These are phyloP conservation scores for Mortierella sp. DNA, from an alignment of 371 early-diverging fungal genomes.

Conservation along the genomic window DNA sequence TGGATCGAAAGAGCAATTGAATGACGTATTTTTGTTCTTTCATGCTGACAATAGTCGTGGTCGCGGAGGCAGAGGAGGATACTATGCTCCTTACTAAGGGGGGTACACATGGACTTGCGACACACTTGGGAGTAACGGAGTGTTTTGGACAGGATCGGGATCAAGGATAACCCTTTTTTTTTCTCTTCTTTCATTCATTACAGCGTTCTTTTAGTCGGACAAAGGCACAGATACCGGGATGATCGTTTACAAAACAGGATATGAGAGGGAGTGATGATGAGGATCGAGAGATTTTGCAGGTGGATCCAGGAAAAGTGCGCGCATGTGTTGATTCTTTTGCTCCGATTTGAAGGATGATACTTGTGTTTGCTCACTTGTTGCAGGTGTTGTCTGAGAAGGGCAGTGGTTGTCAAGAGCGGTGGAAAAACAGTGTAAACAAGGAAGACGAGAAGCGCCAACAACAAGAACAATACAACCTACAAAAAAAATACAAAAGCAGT, in stretches of 20 bases:
- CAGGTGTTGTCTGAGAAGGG: slow-evolving; percentile 3
- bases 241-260: background rate
- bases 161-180: background rate
- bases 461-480: slow-evolving; percentile 5
- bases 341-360: background rate
- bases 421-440: slow-evolving; percentile 1
- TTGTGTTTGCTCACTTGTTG: slow-evolving; percentile 1
- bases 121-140: slow-evolving; percentile 3
- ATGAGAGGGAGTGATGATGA: background rate
- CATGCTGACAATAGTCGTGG: slow-evolving; percentile 31
- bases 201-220: background rate
- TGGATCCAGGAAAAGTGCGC: background rate
- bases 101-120: background rate
- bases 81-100: slow-evolving; percentile 74
- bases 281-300: background rate
- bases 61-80: slow-evolving; percentile 74
- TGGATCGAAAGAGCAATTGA: background rate
- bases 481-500: slow-evolving; percentile 16
- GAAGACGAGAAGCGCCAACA: background rate
- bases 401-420: slow-evolving; percentile 8
- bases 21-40: background rate
- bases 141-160: slow-evolving; percentile 1
- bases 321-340: background rate
- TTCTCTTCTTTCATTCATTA: background rate
- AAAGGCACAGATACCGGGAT: background rate